These are phyloP conservation scores for Malassezia globosa DNA, from an alignment of 1,284 basidiomycete genomes.

Conservation along the genomic window DNA sequence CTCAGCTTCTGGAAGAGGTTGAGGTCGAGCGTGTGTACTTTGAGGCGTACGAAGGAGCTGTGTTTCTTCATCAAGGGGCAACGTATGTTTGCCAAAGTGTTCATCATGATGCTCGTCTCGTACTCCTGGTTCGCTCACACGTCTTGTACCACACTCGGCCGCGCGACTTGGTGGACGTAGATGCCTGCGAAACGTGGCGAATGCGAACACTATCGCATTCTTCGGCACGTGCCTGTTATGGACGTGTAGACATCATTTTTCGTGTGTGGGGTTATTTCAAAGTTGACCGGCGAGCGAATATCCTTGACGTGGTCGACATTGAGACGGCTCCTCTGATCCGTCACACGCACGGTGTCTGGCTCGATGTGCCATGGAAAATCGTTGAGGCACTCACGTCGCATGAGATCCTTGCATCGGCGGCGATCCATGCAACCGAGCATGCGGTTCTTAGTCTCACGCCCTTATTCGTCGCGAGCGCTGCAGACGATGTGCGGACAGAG, in stretches of 20 bases:
- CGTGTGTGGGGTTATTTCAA: conserved; percentile 58
- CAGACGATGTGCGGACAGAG: conserved; percentile 65
- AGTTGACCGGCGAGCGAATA: conserved; percentile 49
- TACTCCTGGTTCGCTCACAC: conserved; percentile 60
- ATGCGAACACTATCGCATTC: conserved; percentile 61
- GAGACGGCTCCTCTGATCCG: conserved; percentile 69
- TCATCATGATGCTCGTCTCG: conserved; percentile 65
- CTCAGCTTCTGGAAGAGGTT: conserved; percentile 67
- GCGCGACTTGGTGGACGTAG: conserved; percentile 56
- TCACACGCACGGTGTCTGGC: conserved; percentile 68
- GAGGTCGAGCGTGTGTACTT: conserved; percentile 74
- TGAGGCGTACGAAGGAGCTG: conserved; percentile 57
- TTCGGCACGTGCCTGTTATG: conserved; percentile 58
- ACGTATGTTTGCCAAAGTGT: conserved; percentile 62
- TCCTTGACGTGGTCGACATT: conserved; percentile 68
- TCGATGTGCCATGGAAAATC: conserved; percentile 62
- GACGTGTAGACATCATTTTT: conserved; percentile 59
- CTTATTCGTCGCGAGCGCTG: conserved; percentile 58
- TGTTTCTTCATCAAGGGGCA: conserved; percentile 47
- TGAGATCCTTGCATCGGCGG: conserved; percentile 59
- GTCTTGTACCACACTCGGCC: conserved; percentile 72
- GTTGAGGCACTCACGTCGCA: conserved; percentile 53
- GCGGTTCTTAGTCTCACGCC: conserved; percentile 61
- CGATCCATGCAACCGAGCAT: conserved; percentile 74
- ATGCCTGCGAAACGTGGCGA: conserved; percentile 65